Conservation (phyloP, 2,329 filamentous ascomycete genomes). For the Colletotrichum eremochloae region DNA sequence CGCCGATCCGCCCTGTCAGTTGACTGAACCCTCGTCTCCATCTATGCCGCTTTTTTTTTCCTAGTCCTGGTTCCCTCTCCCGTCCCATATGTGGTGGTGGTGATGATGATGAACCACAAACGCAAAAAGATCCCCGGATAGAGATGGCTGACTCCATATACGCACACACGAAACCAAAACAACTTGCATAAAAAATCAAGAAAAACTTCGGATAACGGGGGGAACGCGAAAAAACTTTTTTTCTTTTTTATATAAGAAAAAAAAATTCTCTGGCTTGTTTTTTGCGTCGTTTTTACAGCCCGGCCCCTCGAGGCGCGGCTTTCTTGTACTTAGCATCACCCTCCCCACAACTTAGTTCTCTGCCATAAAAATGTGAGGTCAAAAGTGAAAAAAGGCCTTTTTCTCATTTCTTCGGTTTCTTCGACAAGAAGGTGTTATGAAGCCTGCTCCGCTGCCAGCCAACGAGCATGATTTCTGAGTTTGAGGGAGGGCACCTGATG, state of each 20-base stretch:
- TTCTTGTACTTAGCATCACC: conserved; percentile 41
- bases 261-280: conserved; percentile 27
- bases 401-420: conserved; percentile 8
- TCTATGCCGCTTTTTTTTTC: background rate
- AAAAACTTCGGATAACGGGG: conserved; percentile 32
- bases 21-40: conserved; percentile 18
- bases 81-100: background rate
- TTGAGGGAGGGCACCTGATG: background rate
- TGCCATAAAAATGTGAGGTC: conserved; percentile 28
- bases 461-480: background rate
- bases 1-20: conserved; percentile 23
- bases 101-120: background rate
- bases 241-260: background rate
- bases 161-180: conserved; percentile 16
- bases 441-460: background rate
- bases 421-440: background rate
- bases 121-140: background rate
- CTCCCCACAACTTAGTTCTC: conserved; percentile 12
- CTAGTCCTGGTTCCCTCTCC: background rate
- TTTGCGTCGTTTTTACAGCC: conserved; percentile 36
- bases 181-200: conserved; percentile 25
- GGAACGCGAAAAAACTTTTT: conserved; percentile 12
- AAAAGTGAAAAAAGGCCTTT: background rate
- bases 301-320: conserved; percentile 29
- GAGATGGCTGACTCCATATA: conserved; percentile 16